These are phyloP conservation scores for Davidsoniella virescens DNA, from an alignment of 2,329 filamentous ascomycete species.

Conservation along the genomic window DNA sequence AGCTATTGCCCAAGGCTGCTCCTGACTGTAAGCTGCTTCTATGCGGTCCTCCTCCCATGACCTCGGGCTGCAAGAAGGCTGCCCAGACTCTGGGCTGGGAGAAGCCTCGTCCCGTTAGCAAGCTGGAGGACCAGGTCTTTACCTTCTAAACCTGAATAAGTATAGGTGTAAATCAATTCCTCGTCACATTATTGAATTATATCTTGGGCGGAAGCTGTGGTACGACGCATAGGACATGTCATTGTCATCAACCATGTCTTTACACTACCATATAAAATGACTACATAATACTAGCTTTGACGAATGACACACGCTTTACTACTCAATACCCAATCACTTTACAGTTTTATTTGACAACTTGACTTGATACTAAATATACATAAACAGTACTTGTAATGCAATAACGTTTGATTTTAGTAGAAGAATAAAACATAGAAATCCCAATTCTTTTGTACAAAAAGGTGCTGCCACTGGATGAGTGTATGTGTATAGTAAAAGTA, in stretches of 20 bases:
- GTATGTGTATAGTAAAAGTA: slow-evolving; percentile 2
- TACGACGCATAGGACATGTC: not conserved
- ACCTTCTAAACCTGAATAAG: slow-evolving; percentile 43
- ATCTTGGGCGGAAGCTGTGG: not conserved
- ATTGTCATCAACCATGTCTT: not conserved
- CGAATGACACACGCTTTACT: too few relatives aligned
- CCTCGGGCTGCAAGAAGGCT: slow-evolving; percentile 92
- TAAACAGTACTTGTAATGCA: too few relatives aligned
- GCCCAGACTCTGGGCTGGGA: slow-evolving; percentile 76
- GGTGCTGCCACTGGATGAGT: slow-evolving; percentile 5
- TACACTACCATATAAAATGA: too few relatives aligned
- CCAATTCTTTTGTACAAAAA: slow-evolving; percentile 2
- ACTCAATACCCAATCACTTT: too few relatives aligned
- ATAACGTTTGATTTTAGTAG: too few relatives aligned
- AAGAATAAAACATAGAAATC: not conserved
- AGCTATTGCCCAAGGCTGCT: slow-evolving; percentile 67
- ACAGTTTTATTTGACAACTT: too few relatives aligned
- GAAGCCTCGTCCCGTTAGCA: slow-evolving; percentile 89
- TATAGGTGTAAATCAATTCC: not conserved
- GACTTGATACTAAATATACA: too few relatives aligned
- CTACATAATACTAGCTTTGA: too few relatives aligned
- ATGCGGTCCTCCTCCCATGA: slow-evolving; percentile 93
- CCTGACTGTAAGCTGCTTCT: slow-evolving; percentile 83
- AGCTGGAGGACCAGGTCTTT: slow-evolving; percentile 96
- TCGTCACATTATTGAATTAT: not conserved